A percentile compares a stretch with the other conserved stretches of the same genome.
These are phyloP conservation scores for Ceratopteris richardii DNA, from an alignment of 75 land plant species.

Conservation along the genomic window DNA sequence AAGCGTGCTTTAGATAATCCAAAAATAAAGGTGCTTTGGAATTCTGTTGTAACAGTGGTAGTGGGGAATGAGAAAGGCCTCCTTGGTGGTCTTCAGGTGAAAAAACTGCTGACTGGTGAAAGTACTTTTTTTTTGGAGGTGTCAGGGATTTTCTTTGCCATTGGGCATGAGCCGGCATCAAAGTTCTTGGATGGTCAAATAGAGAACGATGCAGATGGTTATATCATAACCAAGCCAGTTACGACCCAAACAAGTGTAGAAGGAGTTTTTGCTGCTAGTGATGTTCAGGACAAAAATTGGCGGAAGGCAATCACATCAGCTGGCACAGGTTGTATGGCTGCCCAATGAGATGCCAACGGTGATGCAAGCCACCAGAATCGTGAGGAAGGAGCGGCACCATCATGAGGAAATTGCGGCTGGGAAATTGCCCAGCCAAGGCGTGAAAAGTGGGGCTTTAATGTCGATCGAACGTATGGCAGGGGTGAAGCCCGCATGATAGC, in stretches of 20 bases:
- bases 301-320: slow-evolving; percentile 96
- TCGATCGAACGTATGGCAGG: too few relatives aligned
- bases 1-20: slow-evolving; percentile 58
- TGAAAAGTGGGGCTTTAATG: too few relatives aligned
- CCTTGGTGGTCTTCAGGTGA: too few relatives aligned
- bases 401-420: too few relatives aligned
- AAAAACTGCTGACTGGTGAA: slow-evolving; percentile 55
- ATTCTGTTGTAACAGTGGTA: slow-evolving; percentile 62
- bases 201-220: slow-evolving; percentile 70
- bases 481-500: too few relatives aligned
- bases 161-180: too few relatives aligned
- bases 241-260: slow-evolving; percentile 75
- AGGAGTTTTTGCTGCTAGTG: slow-evolving; percentile 92
- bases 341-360: too few relatives aligned
- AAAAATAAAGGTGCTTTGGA: slow-evolving; percentile 89
- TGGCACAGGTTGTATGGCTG: too few relatives aligned
- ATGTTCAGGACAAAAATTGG: slow-evolving; percentile 96
- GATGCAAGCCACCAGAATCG: too few relatives aligned
- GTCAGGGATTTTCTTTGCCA: slow-evolving; percentile 88
- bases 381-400: too few relatives aligned
- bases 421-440: too few relatives aligned
- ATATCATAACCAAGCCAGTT: slow-evolving; percentile 77
- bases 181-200: slow-evolving; percentile 83
- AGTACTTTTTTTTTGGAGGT: slow-evolving; percentile 47
- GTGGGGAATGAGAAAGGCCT: slow-evolving; percentile 35